phyloP scores from a whole-genome alignment of 2,329 filamentous ascomycete species.

The Epichloe baconii region DNA sequence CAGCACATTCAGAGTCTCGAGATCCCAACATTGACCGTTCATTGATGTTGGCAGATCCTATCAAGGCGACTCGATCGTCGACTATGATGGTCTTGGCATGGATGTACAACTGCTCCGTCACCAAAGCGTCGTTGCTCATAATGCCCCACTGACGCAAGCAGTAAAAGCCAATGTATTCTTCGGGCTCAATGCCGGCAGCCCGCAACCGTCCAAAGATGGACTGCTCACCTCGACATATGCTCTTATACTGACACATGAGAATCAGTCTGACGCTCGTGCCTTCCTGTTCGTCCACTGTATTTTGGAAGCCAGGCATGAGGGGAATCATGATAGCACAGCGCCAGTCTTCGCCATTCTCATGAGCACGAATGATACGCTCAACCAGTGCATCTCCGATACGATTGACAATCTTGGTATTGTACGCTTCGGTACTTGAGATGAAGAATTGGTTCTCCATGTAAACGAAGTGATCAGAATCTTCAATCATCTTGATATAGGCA shows the following conservation, averaged over 20 bases:
- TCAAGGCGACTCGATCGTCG: conserved; percentile 84
- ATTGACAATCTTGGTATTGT: conserved; percentile 80
- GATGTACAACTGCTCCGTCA: conserved; percentile 95
- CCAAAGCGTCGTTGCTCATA: conserved; percentile 71
- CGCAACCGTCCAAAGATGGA: conserved; percentile 84
- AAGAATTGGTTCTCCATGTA: conserved; percentile 99
- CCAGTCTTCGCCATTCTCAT: conserved; percentile 79
- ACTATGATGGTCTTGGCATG: conserved; percentile 96
- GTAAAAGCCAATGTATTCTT: conserved; percentile 93
- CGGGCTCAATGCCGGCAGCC: conserved; percentile 71
- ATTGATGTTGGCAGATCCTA: conserved; percentile 97
- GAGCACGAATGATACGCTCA: conserved; percentile 75
- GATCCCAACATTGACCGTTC: conserved; percentile 89
- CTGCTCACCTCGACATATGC: conserved; percentile 82
- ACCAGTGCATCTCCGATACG: conserved; percentile 90
- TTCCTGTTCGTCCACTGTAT: conserved; percentile 85
- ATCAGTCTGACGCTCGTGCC: conserved; percentile 90
- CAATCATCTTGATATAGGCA: conserved; percentile 88
- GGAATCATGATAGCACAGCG: conserved; percentile 82
- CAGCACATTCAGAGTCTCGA: conserved; percentile 83
- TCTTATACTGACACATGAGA: conserved; percentile 93
- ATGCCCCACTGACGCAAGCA: conserved; percentile 85
- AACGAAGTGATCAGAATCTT: conserved; percentile 90
- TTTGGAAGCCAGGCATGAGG: conserved; percentile 96
- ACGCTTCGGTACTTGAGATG: conserved; percentile 81